Conservation (phyloP, 805 yeast genomes). For the Pichia manshurica region DNA sequence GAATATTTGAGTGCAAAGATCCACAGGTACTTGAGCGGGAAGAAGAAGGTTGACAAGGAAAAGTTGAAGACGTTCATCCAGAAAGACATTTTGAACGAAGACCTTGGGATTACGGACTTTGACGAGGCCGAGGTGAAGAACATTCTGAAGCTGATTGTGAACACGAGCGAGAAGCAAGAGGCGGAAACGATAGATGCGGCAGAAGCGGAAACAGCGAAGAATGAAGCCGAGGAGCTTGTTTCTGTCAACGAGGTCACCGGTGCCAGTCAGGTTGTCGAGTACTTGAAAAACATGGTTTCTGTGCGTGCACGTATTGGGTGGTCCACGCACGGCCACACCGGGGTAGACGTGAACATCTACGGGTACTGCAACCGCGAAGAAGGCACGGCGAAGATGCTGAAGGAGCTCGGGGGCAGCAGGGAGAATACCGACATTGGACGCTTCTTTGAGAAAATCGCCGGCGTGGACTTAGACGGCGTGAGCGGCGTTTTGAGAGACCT, state of each 20-base stretch:
- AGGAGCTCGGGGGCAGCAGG: conserved; percentile 65
- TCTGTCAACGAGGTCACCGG: conserved; percentile 29
- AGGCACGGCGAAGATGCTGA: conserved; percentile 35
- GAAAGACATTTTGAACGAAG: conserved; percentile 50
- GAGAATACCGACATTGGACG: conserved; percentile 84
- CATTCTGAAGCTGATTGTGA: conserved; percentile 32
- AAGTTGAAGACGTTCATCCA: conserved; percentile 42
- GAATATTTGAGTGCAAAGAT: conserved; percentile 56
- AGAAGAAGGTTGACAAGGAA: neutral
- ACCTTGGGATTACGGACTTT: conserved; percentile 60
- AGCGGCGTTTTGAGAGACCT: conserved; percentile 40
- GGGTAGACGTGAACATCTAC: conserved; percentile 91
- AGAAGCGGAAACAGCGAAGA: conserved; percentile 39
- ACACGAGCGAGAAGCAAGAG: conserved; percentile 42
- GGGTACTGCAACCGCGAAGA: conserved; percentile 59
- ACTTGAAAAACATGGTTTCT: conserved; percentile 66
- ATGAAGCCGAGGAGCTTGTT: conserved; percentile 46
- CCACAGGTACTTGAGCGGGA: conserved; percentile 16
- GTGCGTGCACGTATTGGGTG: conserved; percentile 88
- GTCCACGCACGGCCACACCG: conserved; percentile 95
- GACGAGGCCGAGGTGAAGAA: conserved; percentile 46
- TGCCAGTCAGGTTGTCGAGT: conserved; percentile 27
- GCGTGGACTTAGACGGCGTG: conserved; percentile 33
- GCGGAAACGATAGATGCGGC: conserved; percentile 33
- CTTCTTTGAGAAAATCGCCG: conserved; percentile 48